Base-by-base conservation (phyloP, 306 rosid species). In the Abrus pulchellus region DNA sequence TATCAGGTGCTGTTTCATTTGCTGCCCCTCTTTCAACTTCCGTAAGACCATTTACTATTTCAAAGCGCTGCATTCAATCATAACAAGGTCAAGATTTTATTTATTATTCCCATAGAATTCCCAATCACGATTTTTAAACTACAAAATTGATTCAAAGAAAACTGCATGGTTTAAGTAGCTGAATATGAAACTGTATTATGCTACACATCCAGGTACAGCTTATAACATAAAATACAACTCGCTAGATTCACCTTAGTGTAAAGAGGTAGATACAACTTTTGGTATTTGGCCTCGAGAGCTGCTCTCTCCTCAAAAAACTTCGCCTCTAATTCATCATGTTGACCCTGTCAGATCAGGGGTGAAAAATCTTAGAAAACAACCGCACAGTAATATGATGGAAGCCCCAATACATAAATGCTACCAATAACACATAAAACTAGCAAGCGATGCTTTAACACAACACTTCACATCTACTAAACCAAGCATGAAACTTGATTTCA, bases 301-400 rank as follows among this genome's bases (percentile, higher is more conserved):
- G 95, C 92, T 83, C 98, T 89, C 80, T 94, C 98, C 84, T 94
- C 98, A 6, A 94, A 92, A 86, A 89, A 94, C 3, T 90, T 94
- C 0, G 96, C 87, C 83, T 94, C 97, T 2, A 90, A 70, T 52
- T 94, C 97, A 68, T 92, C 98, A 29, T 90, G 97, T 40, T 94
- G 90, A 66, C 92, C 84, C 98, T 94, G 90, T 50, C 79, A 32
- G 56, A 7, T 10, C 12, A 75, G 9, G 47, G 62, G 5, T 1
- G 52, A 80, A 30, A 6, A 20, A 5, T 74, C n/a, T 44, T 2
- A 34, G 9, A 54, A 41, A 62, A 20, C 44, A 40, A 11, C 3
- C 69, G 68, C 38, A 43, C 13, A 38, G 40, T 30, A 55, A 29
- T 12, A 45, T 0, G 30, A 60, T 0, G 12, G 2, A 55, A 28